Evolutionary conservation across 2,329 filamentous ascomycete species (phyloP).

Genomic region (Onygena corvina): DNA sequence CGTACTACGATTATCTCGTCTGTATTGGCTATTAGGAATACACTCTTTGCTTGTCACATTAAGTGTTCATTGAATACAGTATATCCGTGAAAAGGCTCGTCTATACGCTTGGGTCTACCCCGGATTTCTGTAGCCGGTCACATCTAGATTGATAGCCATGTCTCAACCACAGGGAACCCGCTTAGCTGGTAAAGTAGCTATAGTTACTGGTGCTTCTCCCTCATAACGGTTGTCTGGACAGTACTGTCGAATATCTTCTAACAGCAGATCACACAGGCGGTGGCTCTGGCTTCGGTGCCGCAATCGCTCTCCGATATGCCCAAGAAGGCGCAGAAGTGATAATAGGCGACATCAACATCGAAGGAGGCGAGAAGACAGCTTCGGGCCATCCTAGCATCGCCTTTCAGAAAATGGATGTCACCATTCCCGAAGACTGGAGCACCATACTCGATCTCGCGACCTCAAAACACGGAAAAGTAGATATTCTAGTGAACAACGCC

Average conservation of each 20-base stretch:
- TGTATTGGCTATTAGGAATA: background rate
- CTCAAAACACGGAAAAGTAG: slow-evolving; percentile 26
- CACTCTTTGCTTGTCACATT: background rate
- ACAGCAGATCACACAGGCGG: slow-evolving; percentile 22
- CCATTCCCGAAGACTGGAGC: slow-evolving; percentile 26
- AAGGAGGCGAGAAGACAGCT: slow-evolving; percentile 25
- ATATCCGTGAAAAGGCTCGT: background rate
- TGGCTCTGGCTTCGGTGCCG: slow-evolving; percentile 34
- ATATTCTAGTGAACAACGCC: slow-evolving; percentile 39
- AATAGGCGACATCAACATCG: slow-evolving; percentile 31
- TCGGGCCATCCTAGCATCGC: slow-evolving; percentile 23
- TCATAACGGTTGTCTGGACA: background rate
- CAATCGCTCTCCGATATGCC: slow-evolving; percentile 30
- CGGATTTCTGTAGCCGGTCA: background rate
- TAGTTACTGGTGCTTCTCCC: slow-evolving; percentile 31
- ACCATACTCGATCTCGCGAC: slow-evolving; percentile 23
- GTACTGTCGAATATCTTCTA: background rate
- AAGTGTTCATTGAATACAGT: background rate
- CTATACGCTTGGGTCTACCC: background rate
- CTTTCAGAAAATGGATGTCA: slow-evolving; percentile 29
- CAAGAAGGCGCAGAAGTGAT: slow-evolving; percentile 34
- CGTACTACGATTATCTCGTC: no score
- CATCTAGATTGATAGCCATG: background rate
- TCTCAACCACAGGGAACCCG: slow-evolving; percentile 20
- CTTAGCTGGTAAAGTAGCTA: slow-evolving; percentile 35